Conservation (phyloP, 2,329 filamentous ascomycete species). For the Dichotomopilus funicola region DNA sequence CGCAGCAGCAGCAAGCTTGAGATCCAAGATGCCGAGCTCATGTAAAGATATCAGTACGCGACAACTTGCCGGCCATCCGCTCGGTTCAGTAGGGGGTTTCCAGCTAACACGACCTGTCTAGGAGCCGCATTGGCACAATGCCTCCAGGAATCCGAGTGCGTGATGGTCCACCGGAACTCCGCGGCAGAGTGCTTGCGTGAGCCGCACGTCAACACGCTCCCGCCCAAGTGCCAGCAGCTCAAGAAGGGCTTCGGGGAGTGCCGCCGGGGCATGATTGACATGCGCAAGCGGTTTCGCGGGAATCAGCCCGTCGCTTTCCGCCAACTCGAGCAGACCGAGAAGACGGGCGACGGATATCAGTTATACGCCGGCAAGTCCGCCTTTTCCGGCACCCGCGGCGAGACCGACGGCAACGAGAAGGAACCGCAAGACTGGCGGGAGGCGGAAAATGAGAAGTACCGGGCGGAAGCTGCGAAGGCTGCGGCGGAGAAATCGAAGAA, state of each 20-base stretch:
- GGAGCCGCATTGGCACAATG: constrained; percentile 89
- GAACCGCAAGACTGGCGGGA: constrained; percentile 57
- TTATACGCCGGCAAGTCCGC: constrained; percentile 73
- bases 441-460: constrained; percentile 56
- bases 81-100: not conserved
- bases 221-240: constrained; percentile 83
- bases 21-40: constrained; percentile 68
- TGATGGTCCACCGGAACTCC: constrained; percentile 82
- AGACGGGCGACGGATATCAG: constrained; percentile 54
- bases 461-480: constrained; percentile 21
- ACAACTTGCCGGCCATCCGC: constrained; percentile 2
- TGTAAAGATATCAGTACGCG: constrained; percentile 90
- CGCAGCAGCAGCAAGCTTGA: not conserved
- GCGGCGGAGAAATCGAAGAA: not conserved
- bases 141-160: constrained; percentile 92
- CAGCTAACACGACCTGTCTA: constrained; percentile 33
- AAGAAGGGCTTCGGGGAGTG: constrained; percentile 91
- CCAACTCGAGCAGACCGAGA: constrained; percentile 55
- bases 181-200: constrained; percentile 82
- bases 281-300: constrained; percentile 95
- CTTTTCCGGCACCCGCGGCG: constrained; percentile 56
- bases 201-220: constrained; percentile 74
- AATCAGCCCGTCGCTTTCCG: constrained; percentile 75
- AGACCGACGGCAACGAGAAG: constrained; percentile 62
- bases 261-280: constrained; percentile 93